Evolutionary conservation across 139 green algal species (phyloP).

Genomic region (Chlamydomonas schloesseri): DNA sequence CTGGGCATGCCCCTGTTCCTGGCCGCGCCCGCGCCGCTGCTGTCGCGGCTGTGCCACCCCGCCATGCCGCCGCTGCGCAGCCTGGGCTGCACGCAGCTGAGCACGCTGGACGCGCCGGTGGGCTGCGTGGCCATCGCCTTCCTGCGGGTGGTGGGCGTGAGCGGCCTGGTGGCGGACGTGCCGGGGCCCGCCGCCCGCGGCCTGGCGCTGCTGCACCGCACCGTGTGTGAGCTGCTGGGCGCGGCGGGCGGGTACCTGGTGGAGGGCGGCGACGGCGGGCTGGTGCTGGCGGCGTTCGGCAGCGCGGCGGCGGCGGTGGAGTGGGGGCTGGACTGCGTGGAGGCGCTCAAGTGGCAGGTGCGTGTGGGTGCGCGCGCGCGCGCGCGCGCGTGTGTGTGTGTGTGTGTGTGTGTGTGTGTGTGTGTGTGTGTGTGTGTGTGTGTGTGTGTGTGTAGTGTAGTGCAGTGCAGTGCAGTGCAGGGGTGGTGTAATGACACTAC

Average conservation of each 20-base stretch:
- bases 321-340: not conserved
- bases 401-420: too few species aligned
- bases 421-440: too few species aligned
- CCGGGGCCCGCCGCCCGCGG: not conserved
- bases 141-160: not conserved
- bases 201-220: not conserved
- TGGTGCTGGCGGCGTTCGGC: not conserved
- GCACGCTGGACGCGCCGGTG: conserved; percentile 4
- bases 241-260: not conserved
- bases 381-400: too few species aligned
- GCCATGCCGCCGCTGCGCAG: not conserved
- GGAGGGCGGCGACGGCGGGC: not conserved
- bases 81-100: not conserved
- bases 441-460: too few species aligned
- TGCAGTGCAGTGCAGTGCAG: too few species aligned
- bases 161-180: not conserved
- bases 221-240: not conserved
- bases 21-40: not conserved
- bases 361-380: too few species aligned
- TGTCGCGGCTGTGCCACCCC: not conserved
- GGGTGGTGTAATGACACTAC: too few species aligned
- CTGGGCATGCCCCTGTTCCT: not conserved
- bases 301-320: not conserved
- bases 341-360: not conserved
- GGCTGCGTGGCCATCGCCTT: conserved; percentile 7